phyloP scores from a whole-genome alignment of 139 green algal genomes.

The Picochlorum sp. region DNA sequence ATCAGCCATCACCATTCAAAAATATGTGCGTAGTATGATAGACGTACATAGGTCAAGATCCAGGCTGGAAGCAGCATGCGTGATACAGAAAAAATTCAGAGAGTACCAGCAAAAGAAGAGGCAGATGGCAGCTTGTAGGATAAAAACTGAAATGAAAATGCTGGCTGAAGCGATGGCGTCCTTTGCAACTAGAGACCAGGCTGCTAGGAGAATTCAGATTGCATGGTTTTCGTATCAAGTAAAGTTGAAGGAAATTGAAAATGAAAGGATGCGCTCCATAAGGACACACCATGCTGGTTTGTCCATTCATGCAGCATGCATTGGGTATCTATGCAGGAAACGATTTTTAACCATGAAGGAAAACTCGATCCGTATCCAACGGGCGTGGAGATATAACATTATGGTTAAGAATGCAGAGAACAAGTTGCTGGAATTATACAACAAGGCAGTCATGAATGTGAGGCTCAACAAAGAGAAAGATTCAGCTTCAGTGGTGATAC shows the following conservation, averaged over 20 bases:
- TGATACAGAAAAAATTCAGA: background rate
- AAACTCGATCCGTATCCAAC: background rate
- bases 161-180: conserved; percentile 20
- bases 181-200: conserved; percentile 11
- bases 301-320: background rate
- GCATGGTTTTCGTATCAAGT: no score
- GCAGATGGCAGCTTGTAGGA: background rate
- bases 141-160: conserved; percentile 13
- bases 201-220: conserved; percentile 24
- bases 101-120: background rate
- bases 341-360: background rate
- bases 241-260: no score
- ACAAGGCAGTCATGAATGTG: background rate
- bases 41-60: background rate
- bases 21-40: conserved; percentile 12
- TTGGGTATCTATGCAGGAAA: background rate
- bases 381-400: background rate
- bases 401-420: background rate
- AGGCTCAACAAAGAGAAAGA: background rate
- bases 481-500: background rate
- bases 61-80: background rate
- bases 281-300: background rate
- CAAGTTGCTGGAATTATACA: background rate
- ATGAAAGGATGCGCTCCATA: background rate
- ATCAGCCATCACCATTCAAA: conserved; percentile 2